Percentiles rank a stretch among this genome's conserved stretches.
phyloP scores from a whole-genome alignment of 176 grass and related monocot genomes.

The Leersia perrieri region DNA sequence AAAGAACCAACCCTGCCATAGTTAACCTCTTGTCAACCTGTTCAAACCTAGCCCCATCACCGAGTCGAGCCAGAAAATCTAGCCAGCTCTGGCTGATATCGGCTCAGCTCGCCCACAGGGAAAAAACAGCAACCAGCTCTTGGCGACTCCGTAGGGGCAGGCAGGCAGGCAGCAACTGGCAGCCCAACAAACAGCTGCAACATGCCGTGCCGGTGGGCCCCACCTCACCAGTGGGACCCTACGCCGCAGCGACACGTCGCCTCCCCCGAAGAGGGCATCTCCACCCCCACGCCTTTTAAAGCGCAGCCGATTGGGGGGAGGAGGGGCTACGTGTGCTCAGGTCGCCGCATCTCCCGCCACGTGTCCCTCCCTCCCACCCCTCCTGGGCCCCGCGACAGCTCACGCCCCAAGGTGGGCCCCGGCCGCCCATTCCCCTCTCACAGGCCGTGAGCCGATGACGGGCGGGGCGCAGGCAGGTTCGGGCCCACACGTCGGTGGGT shows the following conservation, averaged over 20 bases:
- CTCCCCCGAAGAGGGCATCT: background rate
- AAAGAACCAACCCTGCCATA: no score
- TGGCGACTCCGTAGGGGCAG: constrained; percentile 20
- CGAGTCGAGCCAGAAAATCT: background rate
- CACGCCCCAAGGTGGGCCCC: no score
- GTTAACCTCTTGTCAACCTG: background rate
- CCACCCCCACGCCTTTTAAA: no score
- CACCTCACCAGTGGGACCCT: background rate
- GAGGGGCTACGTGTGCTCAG: constrained; percentile 24
- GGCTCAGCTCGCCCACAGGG: background rate
- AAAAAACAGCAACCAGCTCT: background rate
- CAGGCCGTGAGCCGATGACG: no score
- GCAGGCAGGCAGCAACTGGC: constrained; percentile 18
- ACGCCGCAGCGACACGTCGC: constrained; percentile 24
- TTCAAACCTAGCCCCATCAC: no score
- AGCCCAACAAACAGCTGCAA: constrained; percentile 37
- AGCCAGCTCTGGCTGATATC: background rate
- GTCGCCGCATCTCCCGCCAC: constrained; percentile 59
- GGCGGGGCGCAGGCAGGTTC: accelerated
- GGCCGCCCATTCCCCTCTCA: no score
- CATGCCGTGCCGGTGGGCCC: background rate
- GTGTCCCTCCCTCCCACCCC: constrained; percentile 3
- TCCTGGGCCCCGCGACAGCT: constrained; percentile 31
- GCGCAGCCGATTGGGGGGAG: background rate
- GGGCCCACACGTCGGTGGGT: background rate